Evolutionary conservation across 257 asterid species (phyloP), one percentile per base, ranked within the genome.

Genomic region (Petunia secreta): DNA sequence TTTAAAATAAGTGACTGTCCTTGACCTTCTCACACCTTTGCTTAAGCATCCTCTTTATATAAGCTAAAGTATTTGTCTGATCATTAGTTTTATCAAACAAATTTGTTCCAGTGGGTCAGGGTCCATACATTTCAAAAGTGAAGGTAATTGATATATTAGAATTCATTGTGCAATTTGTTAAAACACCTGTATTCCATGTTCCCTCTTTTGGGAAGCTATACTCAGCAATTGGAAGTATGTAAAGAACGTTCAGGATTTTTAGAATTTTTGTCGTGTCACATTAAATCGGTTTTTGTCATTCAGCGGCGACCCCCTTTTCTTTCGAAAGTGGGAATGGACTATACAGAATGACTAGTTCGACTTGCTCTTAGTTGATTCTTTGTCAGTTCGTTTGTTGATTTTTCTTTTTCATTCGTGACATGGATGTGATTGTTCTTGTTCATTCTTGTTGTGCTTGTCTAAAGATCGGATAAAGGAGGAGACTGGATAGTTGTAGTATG

Each of bases 201-300:
- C 34, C 11, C 60, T 71, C 25, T 71, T 2, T 25, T 0, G 3
- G 43, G 11, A 52, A 52, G 57, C 57, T 50, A 50, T 36, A 73
- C 50, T 34, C 62, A 34, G 44, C 16, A 36, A 50, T 36, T 34
- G 48, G 62, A 62, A 73, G 50, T 62, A 50, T 73, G 62, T 50
- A 50, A 73, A 15, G 62, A 55, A 50, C 11, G 77, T 36, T 73
- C 77, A 11, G 62, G 77, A 73, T 50, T 2, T 73, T 73, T 73
- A 34, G 44, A 50, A 7, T 25, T 10, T 50, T 73, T 73, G 46
- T 73, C 11, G 2, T 71, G 40, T 41, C 15, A 66, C 54, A 6
- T 1, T 40, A 50, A 41, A 43, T 25, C 25, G 25, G 25, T 25
- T 25, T 25, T 25, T 25, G 25, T 25, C 25, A 25, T 13, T 52